Evolutionary conservation across 305 asterid genomes (phyloP).

Genomic region (Vinca major): DNA sequence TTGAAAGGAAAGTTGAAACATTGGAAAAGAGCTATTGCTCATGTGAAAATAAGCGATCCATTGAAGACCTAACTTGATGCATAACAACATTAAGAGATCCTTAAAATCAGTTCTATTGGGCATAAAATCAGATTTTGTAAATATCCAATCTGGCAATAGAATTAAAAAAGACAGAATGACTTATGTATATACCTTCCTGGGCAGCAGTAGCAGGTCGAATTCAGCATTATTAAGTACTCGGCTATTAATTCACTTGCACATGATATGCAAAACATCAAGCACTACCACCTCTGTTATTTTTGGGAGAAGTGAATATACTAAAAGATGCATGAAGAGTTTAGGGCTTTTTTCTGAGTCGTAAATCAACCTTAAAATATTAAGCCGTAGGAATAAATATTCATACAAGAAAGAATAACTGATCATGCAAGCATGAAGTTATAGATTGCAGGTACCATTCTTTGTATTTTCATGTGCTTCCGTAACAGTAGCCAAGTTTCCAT

Average conservation of each 20-base stretch:
- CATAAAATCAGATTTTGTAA: neutral
- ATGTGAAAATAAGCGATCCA: too few relatives aligned
- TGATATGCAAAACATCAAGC: neutral
- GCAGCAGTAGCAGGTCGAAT: neutral
- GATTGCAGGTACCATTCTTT: slow-evolving; percentile 29
- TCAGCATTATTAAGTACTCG: neutral
- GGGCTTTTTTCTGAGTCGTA: neutral
- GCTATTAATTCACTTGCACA: neutral
- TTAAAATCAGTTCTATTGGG: neutral
- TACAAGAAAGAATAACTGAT: neutral
- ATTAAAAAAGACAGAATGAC: neutral
- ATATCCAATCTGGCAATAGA: neutral
- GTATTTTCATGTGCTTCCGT: slow-evolving; percentile 24
- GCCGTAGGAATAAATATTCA: neutral
- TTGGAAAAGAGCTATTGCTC: too few relatives aligned
- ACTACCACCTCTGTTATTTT: neutral
- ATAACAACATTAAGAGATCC: neutral
- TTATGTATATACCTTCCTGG: neutral
- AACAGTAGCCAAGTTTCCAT: slow-evolving; percentile 23
- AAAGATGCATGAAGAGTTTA: neutral
- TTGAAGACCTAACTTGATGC: neutral
- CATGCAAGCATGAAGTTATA: neutral
- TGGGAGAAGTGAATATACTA: neutral
- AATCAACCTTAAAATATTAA: neutral
- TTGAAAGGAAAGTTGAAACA: neutral